Evolutionary conservation across 2,329 filamentous ascomycete species (phyloP), one percentile per base, ranked within the genome.

Genomic region (Xylaria sp.): DNA sequence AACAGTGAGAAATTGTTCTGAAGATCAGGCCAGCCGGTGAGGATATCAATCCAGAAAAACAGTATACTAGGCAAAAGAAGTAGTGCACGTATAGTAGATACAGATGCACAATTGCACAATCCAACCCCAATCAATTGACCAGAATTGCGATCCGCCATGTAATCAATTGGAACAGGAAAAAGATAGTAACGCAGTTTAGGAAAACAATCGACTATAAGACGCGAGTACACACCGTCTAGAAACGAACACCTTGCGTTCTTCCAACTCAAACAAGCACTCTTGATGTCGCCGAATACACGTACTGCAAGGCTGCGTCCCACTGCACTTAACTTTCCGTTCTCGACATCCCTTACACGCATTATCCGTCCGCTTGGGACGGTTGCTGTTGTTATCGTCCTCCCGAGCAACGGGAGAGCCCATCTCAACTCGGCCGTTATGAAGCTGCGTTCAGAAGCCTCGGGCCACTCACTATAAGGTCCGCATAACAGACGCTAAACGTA

Each of bases 291-390:
- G 54, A n/a, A 64, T 57, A 52, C 62, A 64, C 43, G 62, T 58
- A 28, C 25, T 52, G 20, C 62, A 64, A n/a, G 62, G 62, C 54
- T 46, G 56, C 1, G 62, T 52, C 8, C 62, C 62, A 39, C 54
- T 64, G n/a, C 62, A 64, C 20, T 52, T 64, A 33, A 64, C 62
- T 48, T 64, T 64, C 41, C 62, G 62, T 49, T 64, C 62, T 39
- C 62, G 54, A 43, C 62, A 59, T 31, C 54, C 62, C 12, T 41
- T 64, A 28, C 55, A 65, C 33, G 62, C 62, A 13, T 58, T 65
- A 60, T 65, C 62, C 23, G 54, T 33, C 43, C 62, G 31, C 28
- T 59, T 64, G 8, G 55, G 54, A 28, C 62, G 55, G 33, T 18
- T 43, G 31, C 36, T n/a, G 46, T 39, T 39, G 23, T 28, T 28